Conservation (phyloP, 345 rosid species). For the Trapa bicornis region DNA sequence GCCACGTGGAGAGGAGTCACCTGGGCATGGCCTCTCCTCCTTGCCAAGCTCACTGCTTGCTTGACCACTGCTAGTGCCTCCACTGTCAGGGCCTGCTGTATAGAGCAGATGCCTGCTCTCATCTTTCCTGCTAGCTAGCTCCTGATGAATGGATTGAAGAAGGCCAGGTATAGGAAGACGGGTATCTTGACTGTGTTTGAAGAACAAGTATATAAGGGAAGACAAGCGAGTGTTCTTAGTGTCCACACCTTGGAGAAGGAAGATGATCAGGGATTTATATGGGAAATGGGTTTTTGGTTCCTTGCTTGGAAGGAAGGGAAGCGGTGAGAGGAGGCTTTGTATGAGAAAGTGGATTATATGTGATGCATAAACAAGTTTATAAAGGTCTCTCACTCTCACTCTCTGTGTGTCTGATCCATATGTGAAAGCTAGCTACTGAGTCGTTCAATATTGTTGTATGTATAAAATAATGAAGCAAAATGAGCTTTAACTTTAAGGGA, state of each 20-base stretch:
- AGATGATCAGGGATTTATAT: too few species aligned
- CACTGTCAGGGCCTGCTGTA: constrained; percentile 44
- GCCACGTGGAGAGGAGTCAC: constrained; percentile 75
- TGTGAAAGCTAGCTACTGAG: background rate
- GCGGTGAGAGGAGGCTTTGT: too few species aligned
- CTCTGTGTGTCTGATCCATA: too few species aligned
- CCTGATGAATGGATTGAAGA: too few species aligned
- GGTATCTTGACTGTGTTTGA: too few species aligned
- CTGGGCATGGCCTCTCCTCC: constrained; percentile 59
- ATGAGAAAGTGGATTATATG: constrained; percentile 50
- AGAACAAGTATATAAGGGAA: too few species aligned
- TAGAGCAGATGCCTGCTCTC: constrained; percentile 51
- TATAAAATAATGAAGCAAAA: background rate
- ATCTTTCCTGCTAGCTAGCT: constrained; percentile 10
- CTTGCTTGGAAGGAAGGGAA: constrained; percentile 51
- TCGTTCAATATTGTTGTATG: background rate
- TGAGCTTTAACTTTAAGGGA: background rate
- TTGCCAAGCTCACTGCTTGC: constrained; percentile 49
- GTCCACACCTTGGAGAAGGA: too few species aligned
- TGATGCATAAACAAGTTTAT: constrained; percentile 25
- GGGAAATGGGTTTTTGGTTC: constrained; percentile 22
- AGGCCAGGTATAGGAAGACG: too few species aligned
- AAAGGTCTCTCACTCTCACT: background rate
- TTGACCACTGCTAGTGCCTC: constrained; percentile 47
- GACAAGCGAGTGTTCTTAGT: too few species aligned